A percentile compares a stretch with the other conserved stretches of the same genome.
Conservation (phyloP, 2,329 filamentous ascomycete species). For the Blumeriella jaapii region DNA sequence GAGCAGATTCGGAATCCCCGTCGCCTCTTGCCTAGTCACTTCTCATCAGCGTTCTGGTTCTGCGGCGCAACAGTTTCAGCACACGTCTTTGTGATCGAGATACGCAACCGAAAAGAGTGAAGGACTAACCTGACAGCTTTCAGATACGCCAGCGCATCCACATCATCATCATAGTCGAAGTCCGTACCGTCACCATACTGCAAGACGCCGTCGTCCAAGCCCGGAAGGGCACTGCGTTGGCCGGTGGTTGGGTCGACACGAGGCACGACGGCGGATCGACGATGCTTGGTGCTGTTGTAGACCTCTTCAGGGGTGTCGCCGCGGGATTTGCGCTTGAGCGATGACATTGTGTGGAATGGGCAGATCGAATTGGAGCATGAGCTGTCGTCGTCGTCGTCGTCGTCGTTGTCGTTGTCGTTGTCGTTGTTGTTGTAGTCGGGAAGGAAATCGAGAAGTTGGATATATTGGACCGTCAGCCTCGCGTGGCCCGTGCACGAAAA, state of each 20-base stretch:
- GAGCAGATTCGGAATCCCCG: constrained; percentile 58
- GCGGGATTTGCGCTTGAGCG: constrained; percentile 17
- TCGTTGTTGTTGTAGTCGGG: too few species aligned
- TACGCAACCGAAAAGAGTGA: constrained; percentile 1
- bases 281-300: constrained; percentile 18
- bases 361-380: neutral
- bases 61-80: constrained; percentile 30
- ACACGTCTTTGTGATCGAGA: constrained; percentile 15
- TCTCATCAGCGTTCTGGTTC: constrained; percentile 31
- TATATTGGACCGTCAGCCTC: too few species aligned
- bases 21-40: constrained; percentile 60
- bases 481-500: too few species aligned
- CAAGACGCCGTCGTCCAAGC: constrained; percentile 37
- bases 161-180: constrained; percentile 54
- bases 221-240: constrained; percentile 60
- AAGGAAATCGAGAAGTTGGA: too few species aligned
- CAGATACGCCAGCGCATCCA: constrained; percentile 57
- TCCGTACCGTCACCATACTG: constrained; percentile 36
- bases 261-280: constrained; percentile 16
- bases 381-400: too few species aligned
- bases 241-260: constrained; percentile 54
- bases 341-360: constrained; percentile 8
- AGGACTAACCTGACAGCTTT: constrained; percentile 59
- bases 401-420: too few species aligned
- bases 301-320: constrained; percentile 9